A percentile compares a stretch with the other conserved stretches of the same genome.
Evolutionary conservation across 2,329 filamentous ascomycete species (phyloP).

Genomic region (Alternaria alternata): DNA sequence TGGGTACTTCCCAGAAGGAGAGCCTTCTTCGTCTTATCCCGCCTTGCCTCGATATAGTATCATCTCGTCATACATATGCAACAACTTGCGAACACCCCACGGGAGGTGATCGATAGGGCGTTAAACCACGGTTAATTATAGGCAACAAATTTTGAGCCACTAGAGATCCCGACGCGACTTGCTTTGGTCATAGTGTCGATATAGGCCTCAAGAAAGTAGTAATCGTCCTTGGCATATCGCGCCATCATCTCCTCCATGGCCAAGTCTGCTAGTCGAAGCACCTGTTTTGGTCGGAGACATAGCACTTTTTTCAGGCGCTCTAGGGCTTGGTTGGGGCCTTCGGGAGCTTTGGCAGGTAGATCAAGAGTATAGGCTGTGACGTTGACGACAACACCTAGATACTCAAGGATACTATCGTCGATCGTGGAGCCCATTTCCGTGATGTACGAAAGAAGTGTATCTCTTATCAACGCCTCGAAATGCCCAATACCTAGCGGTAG

Average conservation of each 20-base stretch:
- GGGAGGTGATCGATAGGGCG: no score
- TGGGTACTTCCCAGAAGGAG: background rate
- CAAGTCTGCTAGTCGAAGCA: background rate
- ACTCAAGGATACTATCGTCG: background rate
- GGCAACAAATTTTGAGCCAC: background rate
- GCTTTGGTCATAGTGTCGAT: background rate
- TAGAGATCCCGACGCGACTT: background rate
- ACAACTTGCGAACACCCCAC: background rate
- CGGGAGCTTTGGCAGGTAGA: background rate
- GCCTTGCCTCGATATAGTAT: no score
- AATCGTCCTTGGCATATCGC: background rate
- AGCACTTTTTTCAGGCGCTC: background rate
- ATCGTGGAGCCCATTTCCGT: background rate
- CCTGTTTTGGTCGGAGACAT: background rate
- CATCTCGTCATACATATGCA: background rate
- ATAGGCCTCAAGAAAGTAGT: constrained; percentile 3
- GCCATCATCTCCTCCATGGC: constrained; percentile 2
- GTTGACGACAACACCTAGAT: background rate
- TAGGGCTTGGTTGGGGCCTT: background rate
- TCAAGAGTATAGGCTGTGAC: background rate
- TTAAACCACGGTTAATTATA: no score
- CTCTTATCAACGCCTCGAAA: background rate
- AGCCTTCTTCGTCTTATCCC: background rate
- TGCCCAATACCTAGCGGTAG: no score
- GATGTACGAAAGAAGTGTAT: background rate